Evolutionary conservation across 2,329 filamentous ascomycete species (phyloP).

Genomic region (Aspergillus fijiensis): DNA sequence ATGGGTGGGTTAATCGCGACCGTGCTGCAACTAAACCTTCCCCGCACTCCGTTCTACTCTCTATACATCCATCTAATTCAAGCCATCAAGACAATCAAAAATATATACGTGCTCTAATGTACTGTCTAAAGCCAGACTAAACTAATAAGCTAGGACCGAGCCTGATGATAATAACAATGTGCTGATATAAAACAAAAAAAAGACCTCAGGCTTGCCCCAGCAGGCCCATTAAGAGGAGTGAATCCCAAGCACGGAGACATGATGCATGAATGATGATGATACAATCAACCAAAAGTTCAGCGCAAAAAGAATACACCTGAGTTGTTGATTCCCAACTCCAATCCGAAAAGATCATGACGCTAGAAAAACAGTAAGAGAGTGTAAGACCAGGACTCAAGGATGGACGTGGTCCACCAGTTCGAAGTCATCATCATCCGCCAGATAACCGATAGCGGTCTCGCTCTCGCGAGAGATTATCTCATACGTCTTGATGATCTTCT

Average conservation of each 20-base stretch:
- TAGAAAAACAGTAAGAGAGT: not conserved
- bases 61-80: not conserved
- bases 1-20: not conserved
- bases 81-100: not conserved
- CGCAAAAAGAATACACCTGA: not conserved
- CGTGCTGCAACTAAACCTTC: not conserved
- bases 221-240: not conserved
- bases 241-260: not conserved
- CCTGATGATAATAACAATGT: not conserved
- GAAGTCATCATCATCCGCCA: slow-evolving; percentile 43
- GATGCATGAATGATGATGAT: not conserved
- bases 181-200: not conserved
- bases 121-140: not conserved
- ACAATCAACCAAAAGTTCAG: not conserved
- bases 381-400: slow-evolving; percentile 8
- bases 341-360: slow-evolving; percentile 7
- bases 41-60: not conserved
- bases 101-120: not conserved
- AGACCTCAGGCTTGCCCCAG: not conserved
- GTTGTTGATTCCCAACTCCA: slow-evolving; percentile 14
- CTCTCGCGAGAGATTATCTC: slow-evolving; percentile 50
- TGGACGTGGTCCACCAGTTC: slow-evolving; percentile 41
- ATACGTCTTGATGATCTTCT: slow-evolving; percentile 63
- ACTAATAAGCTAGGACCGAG: not conserved
- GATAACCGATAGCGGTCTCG: slow-evolving; percentile 31